These are phyloP conservation scores for Colletotrichum abscissum DNA, from an alignment of 2,329 filamentous ascomycete genomes.

Conservation along the genomic window DNA sequence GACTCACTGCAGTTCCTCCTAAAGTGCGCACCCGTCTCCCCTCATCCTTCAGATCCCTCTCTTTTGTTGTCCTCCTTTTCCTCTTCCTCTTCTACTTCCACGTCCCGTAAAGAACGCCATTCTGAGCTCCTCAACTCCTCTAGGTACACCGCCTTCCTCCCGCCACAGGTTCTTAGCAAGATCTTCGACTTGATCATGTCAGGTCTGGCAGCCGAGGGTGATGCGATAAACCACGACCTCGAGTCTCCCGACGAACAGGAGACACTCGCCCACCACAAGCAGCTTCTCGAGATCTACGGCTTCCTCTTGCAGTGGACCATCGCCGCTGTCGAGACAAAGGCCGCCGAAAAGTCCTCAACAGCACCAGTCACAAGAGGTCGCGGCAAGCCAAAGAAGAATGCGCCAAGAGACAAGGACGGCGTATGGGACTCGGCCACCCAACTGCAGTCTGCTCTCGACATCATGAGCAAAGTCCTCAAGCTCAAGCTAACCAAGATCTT, in stretches of 20 bases:
- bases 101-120: constrained; percentile 28
- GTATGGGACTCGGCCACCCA: constrained; percentile 91
- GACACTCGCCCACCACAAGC: constrained; percentile 86
- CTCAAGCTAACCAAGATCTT: constrained; percentile 94
- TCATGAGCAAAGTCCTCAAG: constrained; percentile 96
- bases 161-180: constrained; percentile 87
- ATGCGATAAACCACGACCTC: constrained; percentile 85
- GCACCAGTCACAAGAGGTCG: constrained; percentile 77
- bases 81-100: constrained; percentile 34
- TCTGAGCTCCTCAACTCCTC: constrained; percentile 72
- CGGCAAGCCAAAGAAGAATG: constrained; percentile 82
- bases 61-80: constrained; percentile 40
- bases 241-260: constrained; percentile 91
- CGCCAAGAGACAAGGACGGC: constrained; percentile 74
- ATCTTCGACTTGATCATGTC: constrained; percentile 91
- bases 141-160: constrained; percentile 85
- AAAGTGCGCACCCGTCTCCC: constrained; percentile 83
- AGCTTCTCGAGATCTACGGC: constrained; percentile 91
- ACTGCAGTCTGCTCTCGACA: constrained; percentile 87
- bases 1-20: constrained; percentile 95
- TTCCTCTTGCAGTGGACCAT: constrained; percentile 97
- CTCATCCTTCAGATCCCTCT: constrained; percentile 41
- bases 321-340: constrained; percentile 92
- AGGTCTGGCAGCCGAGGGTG: constrained; percentile 85
- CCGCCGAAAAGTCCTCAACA: constrained; percentile 86